Percentiles rank a stretch among this genome's conserved stretches.
These are phyloP conservation scores for Singerocomus inundabilis DNA, from an alignment of 1,284 basidiomycete species.

Conservation along the genomic window DNA sequence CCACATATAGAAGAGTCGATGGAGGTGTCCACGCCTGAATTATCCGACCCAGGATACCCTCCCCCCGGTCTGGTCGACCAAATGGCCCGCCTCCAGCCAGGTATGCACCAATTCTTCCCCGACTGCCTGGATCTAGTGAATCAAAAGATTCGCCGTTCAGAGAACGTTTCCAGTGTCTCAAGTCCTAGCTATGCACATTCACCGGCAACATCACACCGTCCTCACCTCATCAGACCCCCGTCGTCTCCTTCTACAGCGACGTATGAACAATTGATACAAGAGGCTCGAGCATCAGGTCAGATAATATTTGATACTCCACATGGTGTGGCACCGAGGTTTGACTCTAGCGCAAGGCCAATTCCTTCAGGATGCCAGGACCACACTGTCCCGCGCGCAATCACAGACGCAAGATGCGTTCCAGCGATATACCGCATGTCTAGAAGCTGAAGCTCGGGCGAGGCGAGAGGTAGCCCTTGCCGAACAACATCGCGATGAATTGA, in stretches of 20 bases:
- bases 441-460: constrained; percentile 62
- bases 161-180: constrained; percentile 31
- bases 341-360: constrained; percentile 34
- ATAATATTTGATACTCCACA: constrained; percentile 3
- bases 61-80: constrained; percentile 39
- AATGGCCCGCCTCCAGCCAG: constrained; percentile 37
- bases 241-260: constrained; percentile 34
- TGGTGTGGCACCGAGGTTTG: constrained; percentile 9
- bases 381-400: constrained; percentile 56
- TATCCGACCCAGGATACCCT: constrained; percentile 47
- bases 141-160: constrained; percentile 15
- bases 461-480: constrained; percentile 62
- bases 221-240: constrained; percentile 31
- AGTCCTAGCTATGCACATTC: constrained; percentile 35
- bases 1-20: constrained; percentile 44
- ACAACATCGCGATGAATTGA: constrained; percentile 67
- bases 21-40: constrained; percentile 54
- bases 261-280: constrained; percentile 34
- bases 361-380: constrained; percentile 40
- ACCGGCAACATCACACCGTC: constrained; percentile 31
- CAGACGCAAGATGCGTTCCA: constrained; percentile 71
- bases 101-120: constrained; percentile 28
- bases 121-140: constrained; percentile 5
- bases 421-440: constrained; percentile 64
- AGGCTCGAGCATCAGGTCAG: constrained; percentile 35